Evolutionary conservation across 495 filamentous ascomycete species (phyloP).

Genomic region (Neurospora discreta): DNA sequence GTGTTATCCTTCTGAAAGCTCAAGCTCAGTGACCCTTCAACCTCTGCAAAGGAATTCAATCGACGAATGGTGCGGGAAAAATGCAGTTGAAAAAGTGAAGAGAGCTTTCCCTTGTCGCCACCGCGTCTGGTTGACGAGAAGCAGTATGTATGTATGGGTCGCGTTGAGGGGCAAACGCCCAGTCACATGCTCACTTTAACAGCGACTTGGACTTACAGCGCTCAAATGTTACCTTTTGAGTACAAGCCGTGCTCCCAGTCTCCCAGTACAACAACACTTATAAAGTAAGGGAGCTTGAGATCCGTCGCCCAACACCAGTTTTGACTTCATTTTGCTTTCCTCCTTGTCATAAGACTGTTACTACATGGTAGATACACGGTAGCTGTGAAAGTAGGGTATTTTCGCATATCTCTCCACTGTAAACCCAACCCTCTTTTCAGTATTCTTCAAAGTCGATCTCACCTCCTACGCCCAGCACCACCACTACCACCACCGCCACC

Average conservation of each 20-base stretch:
- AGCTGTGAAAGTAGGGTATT: neutral
- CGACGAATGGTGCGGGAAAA: neutral
- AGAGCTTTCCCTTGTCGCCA: neutral
- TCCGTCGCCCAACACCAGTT: neutral
- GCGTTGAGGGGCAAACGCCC: neutral
- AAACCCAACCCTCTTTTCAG: neutral
- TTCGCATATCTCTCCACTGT: neutral
- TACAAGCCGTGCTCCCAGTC: neutral
- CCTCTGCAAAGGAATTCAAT: neutral
- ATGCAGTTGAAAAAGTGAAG: neutral
- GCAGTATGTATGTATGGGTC: neutral
- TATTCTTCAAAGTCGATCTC: neutral
- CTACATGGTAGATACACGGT: neutral
- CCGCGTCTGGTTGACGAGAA: neutral
- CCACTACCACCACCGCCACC: conserved; percentile 39
- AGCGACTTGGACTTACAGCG: neutral
- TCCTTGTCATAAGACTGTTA: neutral
- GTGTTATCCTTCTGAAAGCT: too few species aligned
- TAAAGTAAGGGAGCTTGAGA: too few species aligned
- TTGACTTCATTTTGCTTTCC: neutral
- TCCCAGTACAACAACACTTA: too few species aligned
- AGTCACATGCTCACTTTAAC: neutral
- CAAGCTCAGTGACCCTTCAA: neutral
- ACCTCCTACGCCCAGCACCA: conserved; percentile 23
- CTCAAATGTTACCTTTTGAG: neutral